Conservation (phyloP, 106 monocot species). For the Platanthera zijinensis region DNA sequence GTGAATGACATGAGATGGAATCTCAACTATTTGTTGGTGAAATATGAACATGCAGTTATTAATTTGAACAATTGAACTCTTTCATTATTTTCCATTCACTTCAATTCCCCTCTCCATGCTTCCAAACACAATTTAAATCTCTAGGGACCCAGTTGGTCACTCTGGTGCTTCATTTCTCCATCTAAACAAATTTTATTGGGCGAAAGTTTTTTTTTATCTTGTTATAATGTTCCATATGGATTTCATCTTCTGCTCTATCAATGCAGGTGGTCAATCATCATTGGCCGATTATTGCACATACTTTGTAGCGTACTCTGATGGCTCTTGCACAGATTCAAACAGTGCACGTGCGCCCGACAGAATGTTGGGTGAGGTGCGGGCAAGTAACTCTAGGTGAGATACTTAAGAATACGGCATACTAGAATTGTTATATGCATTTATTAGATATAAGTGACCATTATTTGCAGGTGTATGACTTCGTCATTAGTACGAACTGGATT, state of each 20-base stretch:
- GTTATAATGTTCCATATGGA: neutral
- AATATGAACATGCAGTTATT: neutral
- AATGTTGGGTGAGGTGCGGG: slow-evolving; percentile 96
- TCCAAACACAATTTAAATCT: neutral
- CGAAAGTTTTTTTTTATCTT: neutral
- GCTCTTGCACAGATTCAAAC: slow-evolving; percentile 89
- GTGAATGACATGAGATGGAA: neutral
- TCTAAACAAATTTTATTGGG: neutral
- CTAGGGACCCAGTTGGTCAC: neutral
- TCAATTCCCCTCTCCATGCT: neutral
- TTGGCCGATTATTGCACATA: slow-evolving; percentile 99
- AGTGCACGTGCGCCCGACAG: slow-evolving; percentile 88
- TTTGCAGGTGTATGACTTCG: slow-evolving; percentile 86
- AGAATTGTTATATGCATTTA: neutral
- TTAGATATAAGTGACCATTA: neutral
- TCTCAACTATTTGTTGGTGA: neutral
- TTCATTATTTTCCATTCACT: neutral
- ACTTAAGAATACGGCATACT: neutral
- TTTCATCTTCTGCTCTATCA: slow-evolving; percentile 7
- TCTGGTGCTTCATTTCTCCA: neutral
- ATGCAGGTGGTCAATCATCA: slow-evolving; percentile 95
- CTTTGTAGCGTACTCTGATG: slow-evolving; percentile 99
- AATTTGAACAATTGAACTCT: neutral
- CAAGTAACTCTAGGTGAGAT: slow-evolving; percentile 85
- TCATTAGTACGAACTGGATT: slow-evolving; percentile 96